These are phyloP conservation scores for Euryodendron excelsum DNA, from an alignment of 148 eudicot genomes.

Conservation along the genomic window DNA sequence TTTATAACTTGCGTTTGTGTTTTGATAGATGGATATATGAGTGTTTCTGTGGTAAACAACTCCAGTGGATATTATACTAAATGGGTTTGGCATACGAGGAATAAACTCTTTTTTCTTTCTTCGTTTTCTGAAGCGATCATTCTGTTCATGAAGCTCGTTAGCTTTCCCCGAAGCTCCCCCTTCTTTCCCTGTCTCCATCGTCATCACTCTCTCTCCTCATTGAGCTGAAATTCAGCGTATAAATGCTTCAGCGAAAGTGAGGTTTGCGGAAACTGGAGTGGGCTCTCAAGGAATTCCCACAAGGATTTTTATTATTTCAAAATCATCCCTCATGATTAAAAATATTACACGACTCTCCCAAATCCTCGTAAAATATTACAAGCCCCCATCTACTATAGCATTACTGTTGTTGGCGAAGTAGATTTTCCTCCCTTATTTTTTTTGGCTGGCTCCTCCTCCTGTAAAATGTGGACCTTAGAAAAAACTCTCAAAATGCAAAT, in stretches of 20 bases:
- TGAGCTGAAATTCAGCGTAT: background rate
- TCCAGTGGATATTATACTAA: background rate
- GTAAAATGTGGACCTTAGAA: too few relatives aligned
- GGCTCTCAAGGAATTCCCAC: background rate
- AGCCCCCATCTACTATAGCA: background rate
- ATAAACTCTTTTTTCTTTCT: background rate
- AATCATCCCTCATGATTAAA: constrained; percentile 3
- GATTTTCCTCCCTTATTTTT: too few relatives aligned
- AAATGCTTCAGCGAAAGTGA: background rate
- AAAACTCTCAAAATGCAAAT: too few relatives aligned
- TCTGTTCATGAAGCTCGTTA: constrained; percentile 9
- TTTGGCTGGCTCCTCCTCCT: too few relatives aligned
- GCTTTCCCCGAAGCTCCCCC: constrained; percentile 8
- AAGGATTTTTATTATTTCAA: background rate
- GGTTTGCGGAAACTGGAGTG: background rate
- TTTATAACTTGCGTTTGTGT: background rate
- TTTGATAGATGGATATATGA: background rate
- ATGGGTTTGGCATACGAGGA: constrained; percentile 2
- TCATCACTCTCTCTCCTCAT: background rate
- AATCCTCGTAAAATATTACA: background rate
- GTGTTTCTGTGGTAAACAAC: background rate
- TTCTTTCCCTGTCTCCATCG: background rate
- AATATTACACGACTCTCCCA: background rate
- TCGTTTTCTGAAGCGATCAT: constrained; percentile 14
- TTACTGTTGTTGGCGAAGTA: background rate